These are phyloP conservation scores for Nitzschia sp. DNA, from an alignment of 108 stramenopile species.

Conservation along the genomic window DNA sequence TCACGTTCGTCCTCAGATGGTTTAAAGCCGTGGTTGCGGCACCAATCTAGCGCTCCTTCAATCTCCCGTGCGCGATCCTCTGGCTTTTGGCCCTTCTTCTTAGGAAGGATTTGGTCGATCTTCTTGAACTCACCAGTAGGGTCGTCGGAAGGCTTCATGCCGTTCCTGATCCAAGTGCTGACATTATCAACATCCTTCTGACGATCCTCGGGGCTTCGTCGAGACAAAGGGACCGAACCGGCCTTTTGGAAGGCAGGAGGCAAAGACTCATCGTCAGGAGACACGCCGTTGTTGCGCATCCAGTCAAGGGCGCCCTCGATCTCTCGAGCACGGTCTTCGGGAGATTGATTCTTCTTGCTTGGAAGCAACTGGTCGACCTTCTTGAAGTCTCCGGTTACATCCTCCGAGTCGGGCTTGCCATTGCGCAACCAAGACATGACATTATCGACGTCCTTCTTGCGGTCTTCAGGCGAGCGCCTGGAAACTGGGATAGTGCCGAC, in stretches of 20 bases:
- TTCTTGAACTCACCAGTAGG: constrained; percentile 27
- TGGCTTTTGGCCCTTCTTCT: constrained; percentile 13
- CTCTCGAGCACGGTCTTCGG: constrained; percentile 18
- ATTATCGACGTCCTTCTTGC: constrained; percentile 19
- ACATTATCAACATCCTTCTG: constrained; percentile 22
- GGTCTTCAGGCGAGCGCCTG: constrained; percentile 15
- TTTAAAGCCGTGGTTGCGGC: constrained; percentile 20
- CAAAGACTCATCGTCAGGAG: constrained; percentile 7
- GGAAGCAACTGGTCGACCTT: constrained; percentile 29
- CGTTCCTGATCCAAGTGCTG: constrained; percentile 27
- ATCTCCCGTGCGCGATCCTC: constrained; percentile 39
- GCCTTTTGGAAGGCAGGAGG: constrained; percentile 1
- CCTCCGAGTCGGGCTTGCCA: constrained; percentile 2
- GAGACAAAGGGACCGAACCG: constrained; percentile 14
- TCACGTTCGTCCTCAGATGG: constrained; percentile 3
- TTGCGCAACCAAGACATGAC: constrained; percentile 13
- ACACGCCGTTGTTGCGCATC: constrained; percentile 29
- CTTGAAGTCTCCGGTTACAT: constrained; percentile 7
- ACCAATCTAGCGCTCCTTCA: constrained; percentile 40
- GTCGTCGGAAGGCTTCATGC: constrained; percentile 10
- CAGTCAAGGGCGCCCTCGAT: constrained; percentile 37
- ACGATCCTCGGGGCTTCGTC: constrained; percentile 26
- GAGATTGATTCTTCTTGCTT: constrained; percentile 20
- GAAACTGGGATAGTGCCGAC: constrained; percentile 4
- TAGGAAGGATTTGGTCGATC: constrained; percentile 27